Evolutionary conservation across 768 basidiomycete species (phyloP).

Genomic region (Trichaptum fuscoviolaceum): DNA sequence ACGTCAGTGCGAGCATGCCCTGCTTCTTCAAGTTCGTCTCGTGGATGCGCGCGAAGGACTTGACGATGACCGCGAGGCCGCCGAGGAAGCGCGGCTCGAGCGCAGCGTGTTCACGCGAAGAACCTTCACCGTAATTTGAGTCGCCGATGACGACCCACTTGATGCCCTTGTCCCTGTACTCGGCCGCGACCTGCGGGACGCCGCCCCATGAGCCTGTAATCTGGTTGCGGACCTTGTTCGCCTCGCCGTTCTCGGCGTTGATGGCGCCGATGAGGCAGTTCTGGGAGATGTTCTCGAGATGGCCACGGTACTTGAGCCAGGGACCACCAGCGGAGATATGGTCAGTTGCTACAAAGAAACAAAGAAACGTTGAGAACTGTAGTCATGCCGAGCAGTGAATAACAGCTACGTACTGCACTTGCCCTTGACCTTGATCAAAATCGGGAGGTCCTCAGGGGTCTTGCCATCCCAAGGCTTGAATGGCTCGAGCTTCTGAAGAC

Average conservation of each 20-base stretch:
- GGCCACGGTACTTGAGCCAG: conserved; percentile 99
- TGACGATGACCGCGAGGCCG: conserved; percentile 91
- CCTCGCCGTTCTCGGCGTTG: conserved; percentile 91
- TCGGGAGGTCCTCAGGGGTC: conserved; percentile 80
- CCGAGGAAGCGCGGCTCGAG: conserved; percentile 94
- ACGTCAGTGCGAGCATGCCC: conserved; percentile 96
- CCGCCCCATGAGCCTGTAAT: conserved; percentile 78
- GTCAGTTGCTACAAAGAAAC: conserved; percentile 58
- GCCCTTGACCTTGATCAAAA: conserved; percentile 98
- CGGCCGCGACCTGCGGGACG: conserved; percentile 80
- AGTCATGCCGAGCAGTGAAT: not conserved
- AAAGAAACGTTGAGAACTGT: conserved; percentile 6
- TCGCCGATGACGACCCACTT: conserved; percentile 98
- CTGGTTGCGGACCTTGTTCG: conserved; percentile 94
- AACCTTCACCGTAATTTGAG: conserved; percentile 96
- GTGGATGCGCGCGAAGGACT: conserved; percentile 97
- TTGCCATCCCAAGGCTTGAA: conserved; percentile 94
- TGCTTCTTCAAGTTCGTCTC: conserved; percentile 99
- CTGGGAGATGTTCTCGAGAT: conserved; percentile 97
- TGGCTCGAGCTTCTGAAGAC: conserved; percentile 85
- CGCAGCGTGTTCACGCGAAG: conserved; percentile 96
- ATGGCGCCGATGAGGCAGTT: conserved; percentile 98
- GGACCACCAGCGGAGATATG: conserved; percentile 97
- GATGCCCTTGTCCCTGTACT: conserved; percentile 85
- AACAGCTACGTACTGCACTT: conserved; percentile 80